Conservation (phyloP, 2,329 filamentous ascomycete species). For the Xylaria sp. region DNA sequence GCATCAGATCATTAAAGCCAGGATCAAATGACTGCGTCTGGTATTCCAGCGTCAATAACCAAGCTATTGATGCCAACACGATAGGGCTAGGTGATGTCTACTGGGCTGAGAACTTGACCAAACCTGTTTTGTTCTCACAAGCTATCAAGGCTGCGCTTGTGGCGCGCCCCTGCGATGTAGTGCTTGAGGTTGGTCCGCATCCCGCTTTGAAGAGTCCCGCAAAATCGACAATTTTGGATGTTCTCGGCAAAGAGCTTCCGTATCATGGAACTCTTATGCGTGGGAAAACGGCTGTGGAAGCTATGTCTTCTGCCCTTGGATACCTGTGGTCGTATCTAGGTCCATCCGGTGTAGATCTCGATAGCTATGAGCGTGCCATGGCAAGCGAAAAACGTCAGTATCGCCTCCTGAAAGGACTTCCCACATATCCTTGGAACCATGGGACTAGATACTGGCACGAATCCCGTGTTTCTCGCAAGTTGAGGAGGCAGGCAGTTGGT, state of each 20-base stretch:
- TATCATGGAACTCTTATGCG: constrained; percentile 26
- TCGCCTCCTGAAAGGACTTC: not conserved
- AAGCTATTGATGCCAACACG: not conserved
- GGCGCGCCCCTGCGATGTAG: constrained; percentile 39
- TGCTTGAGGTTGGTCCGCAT: constrained; percentile 53
- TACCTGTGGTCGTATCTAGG: constrained; percentile 29
- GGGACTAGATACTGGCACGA: constrained; percentile 28
- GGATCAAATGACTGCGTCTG: constrained; percentile 4
- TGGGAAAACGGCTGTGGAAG: constrained; percentile 1
- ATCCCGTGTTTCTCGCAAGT: constrained; percentile 11
- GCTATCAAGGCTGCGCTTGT: constrained; percentile 41
- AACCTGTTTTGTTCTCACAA: constrained; percentile 51
- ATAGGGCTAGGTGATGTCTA: constrained; percentile 41
- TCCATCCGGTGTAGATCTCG: constrained; percentile 5
- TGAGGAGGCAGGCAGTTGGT: not conserved
- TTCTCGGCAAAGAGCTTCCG: constrained; percentile 11
- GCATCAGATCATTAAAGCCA: constrained; percentile 5
- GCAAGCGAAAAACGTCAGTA: not conserved
- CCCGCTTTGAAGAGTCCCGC: constrained; percentile 50
- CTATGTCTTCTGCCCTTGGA: constrained; percentile 26
- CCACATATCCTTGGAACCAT: not conserved
- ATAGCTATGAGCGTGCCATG: constrained; percentile 5
- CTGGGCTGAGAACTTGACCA: constrained; percentile 52
- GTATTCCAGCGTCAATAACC: constrained; percentile 21
- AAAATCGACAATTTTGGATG: constrained; percentile 5